Conservation (phyloP, 1,284 basidiomycete genomes). For the Naganishia sp. region DNA sequence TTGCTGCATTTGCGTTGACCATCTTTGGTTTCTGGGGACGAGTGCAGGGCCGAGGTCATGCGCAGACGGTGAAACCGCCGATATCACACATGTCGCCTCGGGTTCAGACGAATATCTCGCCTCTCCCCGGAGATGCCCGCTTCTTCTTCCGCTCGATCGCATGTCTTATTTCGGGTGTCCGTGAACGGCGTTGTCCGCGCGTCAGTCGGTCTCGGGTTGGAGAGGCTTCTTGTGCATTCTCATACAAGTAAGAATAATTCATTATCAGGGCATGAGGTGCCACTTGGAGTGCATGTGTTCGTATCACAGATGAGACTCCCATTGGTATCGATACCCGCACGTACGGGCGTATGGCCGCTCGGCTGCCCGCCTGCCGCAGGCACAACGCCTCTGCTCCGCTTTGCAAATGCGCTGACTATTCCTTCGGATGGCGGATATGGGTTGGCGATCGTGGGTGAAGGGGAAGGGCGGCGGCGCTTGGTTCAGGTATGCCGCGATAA, state of each 20-base stretch:
- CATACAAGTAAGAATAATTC: no score
- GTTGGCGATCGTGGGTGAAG: slow-evolving; percentile 68
- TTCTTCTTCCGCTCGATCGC: no score
- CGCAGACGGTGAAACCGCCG: no score
- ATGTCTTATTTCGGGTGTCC: not conserved
- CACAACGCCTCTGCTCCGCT: slow-evolving; percentile 16
- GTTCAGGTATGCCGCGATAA: slow-evolving; percentile 60
- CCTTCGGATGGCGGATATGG: slow-evolving; percentile 59
- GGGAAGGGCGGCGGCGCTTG: slow-evolving; percentile 60
- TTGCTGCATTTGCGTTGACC: slow-evolving; percentile 28
- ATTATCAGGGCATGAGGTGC: no score
- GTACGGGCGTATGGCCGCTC: slow-evolving; percentile 43
- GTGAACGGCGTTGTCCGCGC: slow-evolving; percentile 6
- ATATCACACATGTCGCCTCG: no score
- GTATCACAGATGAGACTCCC: slow-evolving; percentile 35
- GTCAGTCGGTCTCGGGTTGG: no score
- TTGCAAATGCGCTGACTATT: slow-evolving; percentile 60
- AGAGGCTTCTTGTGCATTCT: no score
- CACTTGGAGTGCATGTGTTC: no score
- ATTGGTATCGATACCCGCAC: slow-evolving; percentile 44
- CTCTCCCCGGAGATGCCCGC: slow-evolving; percentile 17
- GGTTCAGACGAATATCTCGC: slow-evolving; percentile 5
- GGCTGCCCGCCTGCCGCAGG: slow-evolving; percentile 38
- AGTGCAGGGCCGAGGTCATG: no score
- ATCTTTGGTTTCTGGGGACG: not conserved